Conservation (phyloP, 2,329 filamentous ascomycete genomes). For the Scytalidium lignicola region DNA sequence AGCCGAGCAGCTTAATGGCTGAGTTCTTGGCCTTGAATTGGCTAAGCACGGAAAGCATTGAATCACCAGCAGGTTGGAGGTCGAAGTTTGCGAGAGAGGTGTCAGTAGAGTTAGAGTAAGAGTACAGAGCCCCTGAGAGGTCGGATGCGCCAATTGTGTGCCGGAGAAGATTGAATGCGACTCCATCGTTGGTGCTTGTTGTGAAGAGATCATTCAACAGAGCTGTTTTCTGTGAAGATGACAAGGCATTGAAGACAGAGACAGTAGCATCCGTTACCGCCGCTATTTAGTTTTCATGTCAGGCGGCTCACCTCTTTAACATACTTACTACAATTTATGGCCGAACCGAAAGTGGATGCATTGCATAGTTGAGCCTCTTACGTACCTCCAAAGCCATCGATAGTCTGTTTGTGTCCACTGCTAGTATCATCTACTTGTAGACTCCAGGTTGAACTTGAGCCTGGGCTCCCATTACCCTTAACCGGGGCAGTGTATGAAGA, state of each 20-base stretch:
- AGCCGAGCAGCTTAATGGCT: constrained; percentile 32
- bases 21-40: constrained; percentile 31
- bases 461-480: not conserved
- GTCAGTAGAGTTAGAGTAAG: constrained; percentile 35
- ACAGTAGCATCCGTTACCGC: constrained; percentile 38
- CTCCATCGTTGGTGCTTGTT: constrained; percentile 30
- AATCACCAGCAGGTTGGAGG: constrained; percentile 33
- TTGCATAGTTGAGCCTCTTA: not conserved
- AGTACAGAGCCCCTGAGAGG: constrained; percentile 33
- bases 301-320: not conserved
- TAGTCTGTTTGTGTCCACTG: constrained; percentile 33
- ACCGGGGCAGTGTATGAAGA: constrained; percentile 23
- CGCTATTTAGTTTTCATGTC: constrained; percentile 12
- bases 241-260: constrained; percentile 31
- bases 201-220: constrained; percentile 28
- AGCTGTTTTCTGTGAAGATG: constrained; percentile 11
- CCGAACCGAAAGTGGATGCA: too few relatives aligned
- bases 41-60: constrained; percentile 34
- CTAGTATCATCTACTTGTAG: constrained; percentile 34
- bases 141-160: constrained; percentile 39
- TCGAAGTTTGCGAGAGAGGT: constrained; percentile 26
- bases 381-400: constrained; percentile 34
- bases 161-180: constrained; percentile 35
- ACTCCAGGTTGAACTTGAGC: constrained; percentile 29
- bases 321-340: too few relatives aligned